Evolutionary conservation across 768 basidiomycete genomes (phyloP).

Genomic region (Agrocybe praecox): DNA sequence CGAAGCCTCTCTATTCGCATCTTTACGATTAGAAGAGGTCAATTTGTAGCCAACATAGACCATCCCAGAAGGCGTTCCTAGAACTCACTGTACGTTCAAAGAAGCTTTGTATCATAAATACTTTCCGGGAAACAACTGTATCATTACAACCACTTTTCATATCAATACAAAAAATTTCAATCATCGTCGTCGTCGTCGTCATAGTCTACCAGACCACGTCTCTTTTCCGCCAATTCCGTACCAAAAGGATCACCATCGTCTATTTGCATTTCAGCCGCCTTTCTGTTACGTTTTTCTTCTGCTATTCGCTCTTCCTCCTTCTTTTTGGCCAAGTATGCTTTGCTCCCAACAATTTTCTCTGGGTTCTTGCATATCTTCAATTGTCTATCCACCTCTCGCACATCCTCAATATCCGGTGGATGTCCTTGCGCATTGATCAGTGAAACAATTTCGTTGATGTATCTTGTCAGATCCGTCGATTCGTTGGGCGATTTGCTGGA

Average conservation of each 20-base stretch:
- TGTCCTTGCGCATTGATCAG: slow-evolving; percentile 57
- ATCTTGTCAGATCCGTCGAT: slow-evolving; percentile 17
- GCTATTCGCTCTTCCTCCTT: slow-evolving; percentile 73
- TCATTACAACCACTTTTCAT: neutral
- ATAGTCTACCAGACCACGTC: slow-evolving; percentile 59
- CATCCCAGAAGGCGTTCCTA: slow-evolving; percentile 20
- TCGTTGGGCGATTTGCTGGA: slow-evolving; percentile 32
- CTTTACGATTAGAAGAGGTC: slow-evolving; percentile 34
- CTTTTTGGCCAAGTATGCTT: slow-evolving; percentile 72
- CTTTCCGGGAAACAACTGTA: slow-evolving; percentile 22
- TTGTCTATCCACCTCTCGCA: slow-evolving; percentile 87
- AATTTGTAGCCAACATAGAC: slow-evolving; percentile 36
- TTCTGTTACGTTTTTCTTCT: slow-evolving; percentile 67
- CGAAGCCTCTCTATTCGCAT: slow-evolving; percentile 42
- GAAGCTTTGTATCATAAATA: slow-evolving; percentile 7
- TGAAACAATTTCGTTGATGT: slow-evolving; percentile 54
- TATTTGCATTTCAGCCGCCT: slow-evolving; percentile 51
- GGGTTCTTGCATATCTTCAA: slow-evolving; percentile 93
- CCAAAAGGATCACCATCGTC: slow-evolving; percentile 75
- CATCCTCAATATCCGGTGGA: slow-evolving; percentile 77
- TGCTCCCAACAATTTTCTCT: slow-evolving; percentile 91
- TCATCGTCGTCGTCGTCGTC: slow-evolving; percentile 38
- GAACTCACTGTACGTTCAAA: slow-evolving; percentile 16
- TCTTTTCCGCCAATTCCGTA: slow-evolving; percentile 43
- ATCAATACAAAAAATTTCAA: neutral